phyloP scores from a whole-genome alignment of 2,329 filamentous ascomycete genomes.

The Sporothrix mexicana region DNA sequence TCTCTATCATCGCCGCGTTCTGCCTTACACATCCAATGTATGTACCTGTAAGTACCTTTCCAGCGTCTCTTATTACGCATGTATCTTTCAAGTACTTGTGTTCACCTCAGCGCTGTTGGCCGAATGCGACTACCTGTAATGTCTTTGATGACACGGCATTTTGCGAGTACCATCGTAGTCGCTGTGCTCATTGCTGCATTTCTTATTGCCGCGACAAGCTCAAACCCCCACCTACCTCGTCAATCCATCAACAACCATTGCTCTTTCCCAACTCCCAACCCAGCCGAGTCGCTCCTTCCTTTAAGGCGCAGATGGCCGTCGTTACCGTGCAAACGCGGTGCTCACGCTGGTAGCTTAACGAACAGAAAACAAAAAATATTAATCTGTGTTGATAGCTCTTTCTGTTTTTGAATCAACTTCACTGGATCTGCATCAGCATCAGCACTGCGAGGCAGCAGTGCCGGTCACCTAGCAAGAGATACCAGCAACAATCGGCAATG shows the following conservation, averaged over 20 bases:
- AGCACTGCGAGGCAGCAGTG: neutral
- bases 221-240: neutral
- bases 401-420: neutral
- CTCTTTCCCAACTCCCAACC: no score
- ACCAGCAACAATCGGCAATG: no score
- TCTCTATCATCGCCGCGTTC: neutral
- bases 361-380: neutral
- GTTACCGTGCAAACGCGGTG: no score
- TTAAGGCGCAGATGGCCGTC: no score
- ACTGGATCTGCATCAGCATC: no score
- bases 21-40: conserved; percentile 3
- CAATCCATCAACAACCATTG: neutral
- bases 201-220: conserved; percentile 24
- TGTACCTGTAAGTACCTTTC: no score
- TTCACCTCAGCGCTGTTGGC: neutral
- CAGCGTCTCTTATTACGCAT: no score
- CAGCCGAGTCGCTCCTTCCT: conserved; percentile 8
- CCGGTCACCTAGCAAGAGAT: neutral
- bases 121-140: neutral
- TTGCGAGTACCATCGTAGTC: neutral
- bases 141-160: conserved; percentile 7
- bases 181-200: neutral
- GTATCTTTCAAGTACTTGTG: no score
- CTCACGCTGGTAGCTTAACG: no score
- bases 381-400: neutral